phyloP scores from a whole-genome alignment of 139 green algal species.

The Microglena sp. region DNA sequence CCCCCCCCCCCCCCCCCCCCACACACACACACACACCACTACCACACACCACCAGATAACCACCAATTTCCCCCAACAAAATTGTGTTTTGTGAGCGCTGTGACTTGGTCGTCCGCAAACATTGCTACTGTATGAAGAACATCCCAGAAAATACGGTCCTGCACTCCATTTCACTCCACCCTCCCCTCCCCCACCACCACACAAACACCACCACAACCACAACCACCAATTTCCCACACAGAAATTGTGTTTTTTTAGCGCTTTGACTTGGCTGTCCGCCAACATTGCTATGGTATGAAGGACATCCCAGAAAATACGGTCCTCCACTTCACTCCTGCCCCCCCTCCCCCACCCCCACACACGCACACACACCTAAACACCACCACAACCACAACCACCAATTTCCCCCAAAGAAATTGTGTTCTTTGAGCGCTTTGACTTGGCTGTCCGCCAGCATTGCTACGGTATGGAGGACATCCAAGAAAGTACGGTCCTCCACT shows the following conservation, averaged over 20 bases:
- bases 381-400: no score
- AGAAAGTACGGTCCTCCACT: slow-evolving; percentile 7
- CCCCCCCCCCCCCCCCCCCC: no score
- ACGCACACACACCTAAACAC: no score
- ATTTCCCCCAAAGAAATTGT: slow-evolving; percentile 75
- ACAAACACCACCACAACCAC: no score
- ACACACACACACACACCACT: no score
- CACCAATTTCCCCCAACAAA: slow-evolving; percentile 58
- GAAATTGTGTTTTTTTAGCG: slow-evolving; percentile 87
- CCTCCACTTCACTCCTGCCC: no score
- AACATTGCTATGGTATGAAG: slow-evolving; percentile 71
- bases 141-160: slow-evolving; percentile 35
- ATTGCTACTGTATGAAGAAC: slow-evolving; percentile 64
- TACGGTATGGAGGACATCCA: slow-evolving; percentile 61
- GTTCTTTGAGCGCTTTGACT: slow-evolving; percentile 86
- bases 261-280: slow-evolving; percentile 86
- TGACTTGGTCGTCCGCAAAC: slow-evolving; percentile 83
- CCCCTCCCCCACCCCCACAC: no score
- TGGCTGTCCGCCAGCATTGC: slow-evolving; percentile 84
- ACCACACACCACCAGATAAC: no score
- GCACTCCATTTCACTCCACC: no score
- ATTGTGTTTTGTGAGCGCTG: slow-evolving; percentile 92
- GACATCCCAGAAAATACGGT: slow-evolving; percentile 39
- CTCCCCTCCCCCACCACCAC: no score
- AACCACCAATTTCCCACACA: slow-evolving; percentile 60